Percentiles rank a stretch among this genome's conserved stretches.
phyloP scores from a whole-genome alignment of 148 eudicot species.

The Linanthus parryae region DNA sequence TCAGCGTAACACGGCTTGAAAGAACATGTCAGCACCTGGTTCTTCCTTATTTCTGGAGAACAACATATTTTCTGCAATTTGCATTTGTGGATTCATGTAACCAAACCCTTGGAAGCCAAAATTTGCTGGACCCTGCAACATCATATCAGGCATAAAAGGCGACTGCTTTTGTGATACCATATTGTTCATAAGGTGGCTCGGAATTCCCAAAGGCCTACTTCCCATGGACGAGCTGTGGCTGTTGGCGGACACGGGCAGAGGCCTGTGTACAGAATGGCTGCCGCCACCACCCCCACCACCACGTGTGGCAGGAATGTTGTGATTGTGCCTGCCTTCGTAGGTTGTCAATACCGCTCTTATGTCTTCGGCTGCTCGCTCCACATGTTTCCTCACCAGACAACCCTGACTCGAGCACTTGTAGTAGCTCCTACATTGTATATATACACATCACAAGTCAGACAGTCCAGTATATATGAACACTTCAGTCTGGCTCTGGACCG shows the following conservation, averaged over 20 bases:
- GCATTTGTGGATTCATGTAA: too few relatives aligned
- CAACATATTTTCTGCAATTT: constrained; percentile 9
- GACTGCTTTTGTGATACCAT: constrained; percentile 26
- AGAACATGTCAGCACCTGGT: constrained; percentile 51
- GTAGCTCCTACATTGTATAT: constrained; percentile 60
- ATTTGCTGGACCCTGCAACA: constrained; percentile 44
- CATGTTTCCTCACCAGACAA: constrained; percentile 68
- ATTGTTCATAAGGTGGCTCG: constrained; percentile 12
- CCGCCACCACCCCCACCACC: constrained; percentile 41
- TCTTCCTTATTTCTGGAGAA: constrained; percentile 50
- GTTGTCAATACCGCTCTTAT: constrained; percentile 64
- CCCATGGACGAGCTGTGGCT: constrained; percentile 22
- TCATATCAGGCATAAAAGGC: constrained; percentile 43
- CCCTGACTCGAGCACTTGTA: constrained; percentile 66
- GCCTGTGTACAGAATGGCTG: constrained; percentile 20
- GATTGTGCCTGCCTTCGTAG: constrained; percentile 83
- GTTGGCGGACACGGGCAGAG: constrained; percentile 10
- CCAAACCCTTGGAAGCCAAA: constrained; percentile 35
- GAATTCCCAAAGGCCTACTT: constrained; percentile 38
- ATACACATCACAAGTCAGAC: too few relatives aligned
- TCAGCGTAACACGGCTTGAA: constrained; percentile 41
- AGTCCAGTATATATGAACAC: too few relatives aligned
- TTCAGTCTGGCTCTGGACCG: too few relatives aligned
- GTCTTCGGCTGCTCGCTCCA: constrained; percentile 71
- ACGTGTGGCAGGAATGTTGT: constrained; percentile 68